Base-by-base conservation (phyloP, 257 asterid species). In the Solanum pinnatisectum region DNA sequence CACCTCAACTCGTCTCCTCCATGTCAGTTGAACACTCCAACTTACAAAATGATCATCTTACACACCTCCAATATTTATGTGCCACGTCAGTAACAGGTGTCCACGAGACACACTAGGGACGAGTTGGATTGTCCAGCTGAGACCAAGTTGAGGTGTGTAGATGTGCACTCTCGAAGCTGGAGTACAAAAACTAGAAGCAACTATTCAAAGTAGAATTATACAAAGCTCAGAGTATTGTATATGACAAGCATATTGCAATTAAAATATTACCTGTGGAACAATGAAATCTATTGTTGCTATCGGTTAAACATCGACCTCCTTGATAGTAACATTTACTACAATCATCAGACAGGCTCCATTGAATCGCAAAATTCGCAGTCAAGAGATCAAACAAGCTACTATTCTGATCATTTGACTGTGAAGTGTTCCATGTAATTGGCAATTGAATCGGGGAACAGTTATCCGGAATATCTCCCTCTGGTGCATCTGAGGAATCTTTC, bases 241-340 rank as follows among this genome's bases (percentile, higher is more conserved):
- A 6, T 52, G 23, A 16, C 22, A 46, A 49, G 59, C 59, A 49
- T 49, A 49, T 15, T 49, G 0, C 59, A 49, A 49, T 0, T 2
- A 44, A 27, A 30, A 27, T 25, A 71, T 39, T 67, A 85, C 87
- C 87, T 85, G 2, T 65, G 42, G 81, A 85, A 30, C 79, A 82
- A 18, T 0, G 44, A 67, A 67, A 63, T 10, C 23, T 16, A 23
- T 85, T 85, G 44, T 42, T 85, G 37, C 15, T 42, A 12, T 16
- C 27, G 8, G 82, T 20, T 71, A 65, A 46, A 40, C 87, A 85
- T 39, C 87, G 87, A 15, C 81, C 67, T 27, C 87, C 81, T 67
- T 4, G 8, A 63, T 39, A 65, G 32, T 35, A 0, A 67, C 87
- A 85, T 32, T 3, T 39, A 44, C 12, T 63, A 40, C 87, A 85